Percentiles rank a stretch among this genome's conserved stretches.
These are phyloP conservation scores for Epichloe brachyelytri DNA, from an alignment of 2,329 filamentous ascomycete genomes.

Conservation along the genomic window DNA sequence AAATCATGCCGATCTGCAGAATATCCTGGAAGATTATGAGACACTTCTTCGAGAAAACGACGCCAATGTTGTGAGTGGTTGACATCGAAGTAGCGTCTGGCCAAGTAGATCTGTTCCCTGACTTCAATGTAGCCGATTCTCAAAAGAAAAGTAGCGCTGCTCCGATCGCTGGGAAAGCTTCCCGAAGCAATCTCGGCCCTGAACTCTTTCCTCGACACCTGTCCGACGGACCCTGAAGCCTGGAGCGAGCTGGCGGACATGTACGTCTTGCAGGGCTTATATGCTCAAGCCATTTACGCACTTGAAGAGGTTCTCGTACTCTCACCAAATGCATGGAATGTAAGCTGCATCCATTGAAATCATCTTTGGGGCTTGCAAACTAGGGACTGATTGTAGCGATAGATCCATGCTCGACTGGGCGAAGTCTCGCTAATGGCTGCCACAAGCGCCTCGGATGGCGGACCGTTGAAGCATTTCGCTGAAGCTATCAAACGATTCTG, in stretches of 20 bases:
- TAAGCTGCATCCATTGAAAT: constrained; percentile 29
- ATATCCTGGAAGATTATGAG: constrained; percentile 66
- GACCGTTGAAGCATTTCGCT: constrained; percentile 41
- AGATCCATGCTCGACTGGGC: constrained; percentile 79
- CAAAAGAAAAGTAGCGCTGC: constrained; percentile 71
- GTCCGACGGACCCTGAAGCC: constrained; percentile 80
- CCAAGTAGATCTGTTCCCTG: constrained; percentile 9
- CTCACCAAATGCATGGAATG: constrained; percentile 90
- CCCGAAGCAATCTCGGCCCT: constrained; percentile 64
- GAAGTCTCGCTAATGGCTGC: constrained; percentile 68
- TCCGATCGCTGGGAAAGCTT: constrained; percentile 58
- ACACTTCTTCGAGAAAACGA: constrained; percentile 58
- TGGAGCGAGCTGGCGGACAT: constrained; percentile 88
- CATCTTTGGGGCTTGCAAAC: neutral
- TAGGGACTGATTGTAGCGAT: constrained; percentile 10
- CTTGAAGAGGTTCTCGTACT: constrained; percentile 83
- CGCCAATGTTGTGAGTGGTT: constrained; percentile 58
- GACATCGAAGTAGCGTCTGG: neutral
- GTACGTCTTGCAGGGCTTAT: constrained; percentile 68
- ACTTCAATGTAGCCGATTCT: constrained; percentile 52
- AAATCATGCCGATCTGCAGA: constrained; percentile 50
- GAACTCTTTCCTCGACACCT: constrained; percentile 63
- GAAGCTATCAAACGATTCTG: constrained; percentile 77
- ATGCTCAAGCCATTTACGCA: constrained; percentile 72
- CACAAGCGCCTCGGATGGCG: constrained; percentile 27